A percentile compares a stretch with the other conserved stretches of the same genome.
phyloP scores from a whole-genome alignment of 2,329 filamentous ascomycete species.

The Ascochyta rabiei region DNA sequence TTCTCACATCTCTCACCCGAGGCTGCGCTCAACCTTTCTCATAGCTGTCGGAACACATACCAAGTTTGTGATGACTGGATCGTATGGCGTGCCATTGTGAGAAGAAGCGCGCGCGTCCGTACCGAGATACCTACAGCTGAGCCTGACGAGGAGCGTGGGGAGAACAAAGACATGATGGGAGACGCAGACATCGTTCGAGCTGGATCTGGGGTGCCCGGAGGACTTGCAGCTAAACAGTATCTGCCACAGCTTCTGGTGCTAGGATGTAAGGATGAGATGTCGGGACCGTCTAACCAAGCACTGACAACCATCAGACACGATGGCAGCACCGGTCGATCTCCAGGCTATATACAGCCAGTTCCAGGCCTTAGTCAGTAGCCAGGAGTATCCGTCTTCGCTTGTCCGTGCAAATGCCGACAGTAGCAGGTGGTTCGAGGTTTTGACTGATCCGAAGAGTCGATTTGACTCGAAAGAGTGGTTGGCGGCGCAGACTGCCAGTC shows the following conservation, averaged over 20 bases:
- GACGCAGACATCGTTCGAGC: not conserved
- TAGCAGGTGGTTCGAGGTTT: slow-evolving; percentile 16
- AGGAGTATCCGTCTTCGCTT: slow-evolving; percentile 13
- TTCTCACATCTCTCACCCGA: slow-evolving; percentile 6
- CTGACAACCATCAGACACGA: slow-evolving; percentile 7
- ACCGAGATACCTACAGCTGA: not conserved
- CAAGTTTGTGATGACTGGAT: slow-evolving; percentile 14
- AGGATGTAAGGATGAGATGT: not conserved
- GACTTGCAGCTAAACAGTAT: not conserved
- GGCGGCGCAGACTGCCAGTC: slow-evolving; percentile 6
- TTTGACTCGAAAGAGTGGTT: slow-evolving; percentile 9
- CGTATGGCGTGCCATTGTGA: slow-evolving; percentile 15
- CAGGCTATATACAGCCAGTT: slow-evolving; percentile 8
- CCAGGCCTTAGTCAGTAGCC: slow-evolving; percentile 9
- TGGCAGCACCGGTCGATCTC: slow-evolving; percentile 9
- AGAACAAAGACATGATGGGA: not conserved
- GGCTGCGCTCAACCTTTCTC: slow-evolving; percentile 9
- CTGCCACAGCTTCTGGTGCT: slow-evolving; percentile 9
- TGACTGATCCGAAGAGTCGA: slow-evolving; percentile 11
- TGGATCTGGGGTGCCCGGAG: not conserved
- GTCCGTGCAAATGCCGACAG: slow-evolving; percentile 6
- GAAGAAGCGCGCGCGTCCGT: slow-evolving; percentile 1
- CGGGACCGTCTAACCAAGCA: not conserved
- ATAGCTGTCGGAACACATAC: slow-evolving; percentile 14
- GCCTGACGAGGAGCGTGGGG: not conserved